A percentile compares a stretch with the other conserved stretches of the same genome.
Conservation (phyloP, 2,329 filamentous ascomycete genomes). For the Dactylellina haptotyla region DNA sequence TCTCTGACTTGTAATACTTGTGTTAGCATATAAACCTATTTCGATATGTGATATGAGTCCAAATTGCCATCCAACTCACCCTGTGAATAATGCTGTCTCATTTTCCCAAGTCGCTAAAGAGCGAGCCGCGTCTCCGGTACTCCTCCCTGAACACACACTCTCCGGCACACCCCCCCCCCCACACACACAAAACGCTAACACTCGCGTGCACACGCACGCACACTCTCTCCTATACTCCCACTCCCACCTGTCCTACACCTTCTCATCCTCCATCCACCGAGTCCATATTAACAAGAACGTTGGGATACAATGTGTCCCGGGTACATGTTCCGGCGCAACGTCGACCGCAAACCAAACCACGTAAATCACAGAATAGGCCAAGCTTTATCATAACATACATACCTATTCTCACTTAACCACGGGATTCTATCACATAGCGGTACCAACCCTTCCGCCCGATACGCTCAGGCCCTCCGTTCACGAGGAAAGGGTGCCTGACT, state of each 20-base stretch:
- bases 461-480: conserved; percentile 4
- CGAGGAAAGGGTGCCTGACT: too few relatives aligned
- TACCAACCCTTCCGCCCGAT: too few relatives aligned
- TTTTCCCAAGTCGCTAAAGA: too few relatives aligned
- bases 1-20: too few relatives aligned
- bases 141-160: too few relatives aligned
- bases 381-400: conserved; percentile 2
- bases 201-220: not conserved
- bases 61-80: too few relatives aligned
- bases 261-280: not conserved
- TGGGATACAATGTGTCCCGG: conserved; percentile 25
- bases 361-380: conserved; percentile 8
- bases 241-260: not conserved
- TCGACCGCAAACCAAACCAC: conserved; percentile 24
- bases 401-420: not conserved
- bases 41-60: too few relatives aligned
- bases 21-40: too few relatives aligned
- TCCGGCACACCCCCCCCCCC: too few relatives aligned
- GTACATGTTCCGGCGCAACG: conserved; percentile 1
- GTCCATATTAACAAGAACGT: conserved; percentile 12
- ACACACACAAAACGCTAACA: too few relatives aligned
- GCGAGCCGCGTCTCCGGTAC: too few relatives aligned
- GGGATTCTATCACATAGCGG: not conserved
- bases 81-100: too few relatives aligned
- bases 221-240: not conserved